Evolutionary conservation across 805 yeast genomes (phyloP).

Genomic region (Brettanomyces bruxellensis): DNA sequence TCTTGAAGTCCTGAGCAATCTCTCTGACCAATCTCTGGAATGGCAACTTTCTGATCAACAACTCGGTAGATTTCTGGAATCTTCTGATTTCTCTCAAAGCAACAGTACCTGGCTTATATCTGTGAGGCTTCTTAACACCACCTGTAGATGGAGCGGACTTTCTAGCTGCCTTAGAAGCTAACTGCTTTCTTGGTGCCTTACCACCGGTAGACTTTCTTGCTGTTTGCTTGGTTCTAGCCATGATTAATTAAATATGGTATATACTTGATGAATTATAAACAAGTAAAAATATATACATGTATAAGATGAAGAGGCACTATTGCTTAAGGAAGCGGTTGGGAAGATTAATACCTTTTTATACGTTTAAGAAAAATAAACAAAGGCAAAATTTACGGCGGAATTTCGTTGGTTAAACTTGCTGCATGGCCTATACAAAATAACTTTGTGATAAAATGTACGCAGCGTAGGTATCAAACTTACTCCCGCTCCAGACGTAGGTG

Average conservation of each 20-base stretch:
- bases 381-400: no score
- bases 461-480: no score
- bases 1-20: slow-evolving; percentile 89
- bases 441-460: no score
- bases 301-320: not conserved
- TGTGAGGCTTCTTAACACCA: slow-evolving; percentile 91
- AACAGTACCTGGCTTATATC: slow-evolving; percentile 96
- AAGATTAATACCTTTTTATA: not conserved
- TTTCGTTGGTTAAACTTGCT: no score
- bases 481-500: not conserved
- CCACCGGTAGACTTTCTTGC: slow-evolving; percentile 95
- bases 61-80: slow-evolving; percentile 94
- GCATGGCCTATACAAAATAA: no score
- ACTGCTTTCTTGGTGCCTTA: slow-evolving; percentile 91
- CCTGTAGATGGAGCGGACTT: slow-evolving; percentile 87
- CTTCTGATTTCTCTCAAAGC: slow-evolving; percentile 96
- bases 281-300: not conserved
- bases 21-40: slow-evolving; percentile 96
- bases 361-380: no score
- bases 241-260: slow-evolving; percentile 20
- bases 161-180: slow-evolving; percentile 90
- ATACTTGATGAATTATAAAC: slow-evolving; percentile 2
- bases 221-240: slow-evolving; percentile 93
- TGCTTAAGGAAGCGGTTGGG: not conserved
- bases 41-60: slow-evolving; percentile 91